Percentiles rank a stretch among this genome's conserved stretches.
These are phyloP conservation scores for Orbilia quercus DNA, from an alignment of 2,329 filamentous ascomycete species.

Conservation along the genomic window DNA sequence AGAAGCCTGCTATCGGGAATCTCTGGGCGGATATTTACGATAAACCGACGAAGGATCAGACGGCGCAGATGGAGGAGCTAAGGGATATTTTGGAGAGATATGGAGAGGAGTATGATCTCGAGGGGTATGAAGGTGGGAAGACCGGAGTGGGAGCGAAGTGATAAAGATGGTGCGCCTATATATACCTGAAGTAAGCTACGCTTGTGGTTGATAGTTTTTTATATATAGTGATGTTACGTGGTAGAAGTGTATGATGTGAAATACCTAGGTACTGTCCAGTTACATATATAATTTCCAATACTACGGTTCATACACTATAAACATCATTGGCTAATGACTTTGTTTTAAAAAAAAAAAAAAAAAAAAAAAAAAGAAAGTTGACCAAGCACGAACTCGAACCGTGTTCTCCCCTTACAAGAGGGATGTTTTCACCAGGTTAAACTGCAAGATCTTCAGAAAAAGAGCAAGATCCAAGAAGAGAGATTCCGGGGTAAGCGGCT, in stretches of 20 bases:
- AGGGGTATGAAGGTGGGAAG: slow-evolving; percentile 78
- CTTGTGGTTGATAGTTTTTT: too few species aligned
- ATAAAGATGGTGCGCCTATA: not conserved
- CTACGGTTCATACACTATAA: too few species aligned
- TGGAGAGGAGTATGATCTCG: slow-evolving; percentile 83
- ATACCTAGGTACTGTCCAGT: too few species aligned
- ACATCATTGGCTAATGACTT: too few species aligned
- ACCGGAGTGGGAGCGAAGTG: slow-evolving; percentile 64
- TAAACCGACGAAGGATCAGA: slow-evolving; percentile 81
- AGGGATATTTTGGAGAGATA: slow-evolving; percentile 76
- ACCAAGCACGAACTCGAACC: slow-evolving; percentile 10
- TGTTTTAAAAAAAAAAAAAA: too few species aligned
- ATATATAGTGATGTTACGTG: too few species aligned
- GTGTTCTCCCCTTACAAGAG: not conserved
- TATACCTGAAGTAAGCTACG: too few species aligned
- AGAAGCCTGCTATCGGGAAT: slow-evolving; percentile 76
- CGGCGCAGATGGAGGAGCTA: slow-evolving; percentile 79
- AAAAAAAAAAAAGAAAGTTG: not conserved
- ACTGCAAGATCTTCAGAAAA: not conserved
- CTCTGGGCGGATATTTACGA: slow-evolving; percentile 93
- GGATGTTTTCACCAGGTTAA: not conserved
- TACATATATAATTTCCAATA: too few species aligned
- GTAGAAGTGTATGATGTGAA: too few species aligned
- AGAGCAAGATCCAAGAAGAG: not conserved
- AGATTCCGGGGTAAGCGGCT: too few species aligned